These are phyloP conservation scores for Starmerella gropengiesseri DNA, from an alignment of 805 yeast genomes.

Conservation along the genomic window DNA sequence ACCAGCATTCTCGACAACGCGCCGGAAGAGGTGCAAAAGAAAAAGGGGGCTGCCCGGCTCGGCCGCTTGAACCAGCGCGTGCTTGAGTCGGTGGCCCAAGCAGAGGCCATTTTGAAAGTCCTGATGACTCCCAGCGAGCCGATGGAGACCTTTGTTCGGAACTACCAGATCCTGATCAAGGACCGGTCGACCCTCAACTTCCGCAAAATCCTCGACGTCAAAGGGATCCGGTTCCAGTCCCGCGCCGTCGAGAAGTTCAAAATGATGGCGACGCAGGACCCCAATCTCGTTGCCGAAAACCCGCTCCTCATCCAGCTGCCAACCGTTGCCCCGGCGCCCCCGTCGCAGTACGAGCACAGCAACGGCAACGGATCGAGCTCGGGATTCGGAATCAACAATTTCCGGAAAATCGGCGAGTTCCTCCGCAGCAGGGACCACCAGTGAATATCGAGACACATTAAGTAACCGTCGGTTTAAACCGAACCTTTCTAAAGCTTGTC, in stretches of 20 bases:
- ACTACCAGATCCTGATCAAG: slow-evolving; percentile 54
- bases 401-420: slow-evolving; percentile 17
- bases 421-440: slow-evolving; percentile 16
- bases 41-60: slow-evolving; percentile 25
- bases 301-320: slow-evolving; percentile 17
- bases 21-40: slow-evolving; percentile 32
- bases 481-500: no score
- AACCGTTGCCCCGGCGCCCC: slow-evolving; percentile 12
- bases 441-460: not conserved
- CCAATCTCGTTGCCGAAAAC: slow-evolving; percentile 14
- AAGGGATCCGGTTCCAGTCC: slow-evolving; percentile 36
- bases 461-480: no score
- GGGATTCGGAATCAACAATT: slow-evolving; percentile 15
- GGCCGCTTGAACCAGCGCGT: slow-evolving; percentile 15
- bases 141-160: slow-evolving; percentile 48
- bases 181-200: slow-evolving; percentile 57
- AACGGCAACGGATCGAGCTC: not conserved
- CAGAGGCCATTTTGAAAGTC: slow-evolving; percentile 60
- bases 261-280: slow-evolving; percentile 20
- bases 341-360: slow-evolving; percentile 1
- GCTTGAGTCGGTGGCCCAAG: slow-evolving; percentile 24
- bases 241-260: slow-evolving; percentile 22
- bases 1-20: slow-evolving; percentile 25
- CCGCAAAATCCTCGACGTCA: slow-evolving; percentile 50
- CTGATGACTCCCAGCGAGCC: slow-evolving; percentile 57